phyloP scores from a whole-genome alignment of 177 flowering plant genomes.

The Vitis hybrid region DNA sequence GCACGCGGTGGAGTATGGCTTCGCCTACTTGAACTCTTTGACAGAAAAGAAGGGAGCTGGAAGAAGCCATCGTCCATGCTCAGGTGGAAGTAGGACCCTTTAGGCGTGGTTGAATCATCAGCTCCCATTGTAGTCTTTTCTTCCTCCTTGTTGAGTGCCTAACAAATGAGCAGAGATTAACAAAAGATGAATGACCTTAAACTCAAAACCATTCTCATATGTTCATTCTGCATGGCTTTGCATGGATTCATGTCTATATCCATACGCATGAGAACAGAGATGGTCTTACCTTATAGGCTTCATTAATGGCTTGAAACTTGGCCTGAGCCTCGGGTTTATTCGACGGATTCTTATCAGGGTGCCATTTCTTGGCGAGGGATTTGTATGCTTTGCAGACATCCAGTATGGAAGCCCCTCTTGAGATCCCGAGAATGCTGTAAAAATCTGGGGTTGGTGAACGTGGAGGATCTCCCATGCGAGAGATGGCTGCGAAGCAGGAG shows the following conservation, averaged over 20 bases:
- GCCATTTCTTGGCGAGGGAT: conserved; percentile 41
- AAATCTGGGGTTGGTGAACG: conserved; percentile 23
- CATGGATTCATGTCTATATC: not conserved
- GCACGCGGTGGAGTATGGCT: conserved; percentile 11
- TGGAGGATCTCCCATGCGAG: conserved; percentile 35
- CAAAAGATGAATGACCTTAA: not conserved
- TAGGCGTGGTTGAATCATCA: not conserved
- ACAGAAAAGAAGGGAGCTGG: not conserved
- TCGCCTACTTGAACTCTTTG: conserved; percentile 18
- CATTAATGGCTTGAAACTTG: conserved; percentile 26
- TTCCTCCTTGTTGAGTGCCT: conserved; percentile 1
- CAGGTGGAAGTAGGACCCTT: not conserved
- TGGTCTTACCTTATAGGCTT: conserved; percentile 34
- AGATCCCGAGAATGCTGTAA: conserved; percentile 31
- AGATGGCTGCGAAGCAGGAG: not conserved
- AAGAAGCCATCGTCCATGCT: conserved; percentile 20
- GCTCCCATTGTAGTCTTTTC: not conserved
- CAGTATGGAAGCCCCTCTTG: conserved; percentile 27
- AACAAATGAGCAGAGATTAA: not conserved
- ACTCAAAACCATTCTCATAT: not conserved
- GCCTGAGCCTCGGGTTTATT: conserved; percentile 24
- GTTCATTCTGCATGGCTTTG: not conserved
- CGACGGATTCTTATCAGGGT: conserved; percentile 32
- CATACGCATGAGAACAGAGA: not conserved
- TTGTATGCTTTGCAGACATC: conserved; percentile 45